phyloP scores from a whole-genome alignment of 1,284 basidiomycete genomes.

The Xerocomus cyaneibrunnescens region DNA sequence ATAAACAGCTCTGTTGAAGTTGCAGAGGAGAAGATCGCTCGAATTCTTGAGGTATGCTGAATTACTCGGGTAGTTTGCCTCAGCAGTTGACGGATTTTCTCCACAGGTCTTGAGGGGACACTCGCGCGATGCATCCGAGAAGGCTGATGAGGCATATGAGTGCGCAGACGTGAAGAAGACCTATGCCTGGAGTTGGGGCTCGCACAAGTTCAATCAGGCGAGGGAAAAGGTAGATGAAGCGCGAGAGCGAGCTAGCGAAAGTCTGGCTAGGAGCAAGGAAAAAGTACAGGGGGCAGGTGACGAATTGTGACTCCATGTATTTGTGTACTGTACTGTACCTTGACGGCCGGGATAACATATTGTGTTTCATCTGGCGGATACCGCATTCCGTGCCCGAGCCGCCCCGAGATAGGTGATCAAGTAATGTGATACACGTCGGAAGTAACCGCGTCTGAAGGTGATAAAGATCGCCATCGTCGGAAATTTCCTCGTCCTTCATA shows the following conservation, averaged over 20 bases:
- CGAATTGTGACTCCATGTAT: slow-evolving; percentile 16
- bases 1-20: slow-evolving; percentile 62
- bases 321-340: background rate
- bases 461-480: slow-evolving; percentile 20
- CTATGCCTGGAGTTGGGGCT: slow-evolving; percentile 20
- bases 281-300: slow-evolving; percentile 13
- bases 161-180: slow-evolving; percentile 19
- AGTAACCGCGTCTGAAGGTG: slow-evolving; percentile 16
- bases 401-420: slow-evolving; percentile 1
- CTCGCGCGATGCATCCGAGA: slow-evolving; percentile 19
- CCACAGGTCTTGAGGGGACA: slow-evolving; percentile 38
- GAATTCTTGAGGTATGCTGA: slow-evolving; percentile 37
- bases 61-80: background rate
- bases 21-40: slow-evolving; percentile 65
- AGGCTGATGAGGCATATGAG: slow-evolving; percentile 8
- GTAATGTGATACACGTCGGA: slow-evolving; percentile 14
- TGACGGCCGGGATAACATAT: background rate
- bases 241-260: slow-evolving; percentile 19
- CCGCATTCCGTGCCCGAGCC: background rate
- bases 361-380: background rate
- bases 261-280: slow-evolving; percentile 24
- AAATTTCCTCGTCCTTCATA: slow-evolving; percentile 40
- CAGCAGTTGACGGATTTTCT: background rate
- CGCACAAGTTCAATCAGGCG: slow-evolving; percentile 34
- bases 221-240: slow-evolving; percentile 25